Evolutionary conservation across 2,329 filamentous ascomycete genomes (phyloP).

Genomic region (Nemania sp.): DNA sequence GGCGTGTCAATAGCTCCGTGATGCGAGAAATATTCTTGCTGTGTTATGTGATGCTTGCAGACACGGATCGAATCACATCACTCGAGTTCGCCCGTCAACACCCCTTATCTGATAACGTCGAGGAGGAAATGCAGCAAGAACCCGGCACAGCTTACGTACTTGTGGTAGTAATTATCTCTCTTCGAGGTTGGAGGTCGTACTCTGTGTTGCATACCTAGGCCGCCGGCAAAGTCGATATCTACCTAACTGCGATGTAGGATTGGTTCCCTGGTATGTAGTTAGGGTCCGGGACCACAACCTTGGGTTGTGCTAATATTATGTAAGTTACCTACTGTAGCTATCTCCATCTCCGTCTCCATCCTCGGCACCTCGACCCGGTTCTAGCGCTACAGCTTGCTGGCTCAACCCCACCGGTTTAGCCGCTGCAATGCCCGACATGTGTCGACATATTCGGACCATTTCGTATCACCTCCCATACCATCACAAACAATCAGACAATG

Average conservation of each 20-base stretch:
- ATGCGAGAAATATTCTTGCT: not conserved
- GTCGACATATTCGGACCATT: not conserved
- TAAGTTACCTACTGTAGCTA: not conserved
- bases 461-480: not conserved
- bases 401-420: not conserved
- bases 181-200: not conserved
- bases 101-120: not conserved
- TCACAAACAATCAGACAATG: not conserved
- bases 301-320: constrained; percentile 3
- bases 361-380: constrained; percentile 3
- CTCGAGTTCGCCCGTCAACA: not conserved
- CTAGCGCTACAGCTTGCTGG: constrained; percentile 6
- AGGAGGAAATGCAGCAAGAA: not conserved
- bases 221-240: not conserved
- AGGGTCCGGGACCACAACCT: not conserved
- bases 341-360: not conserved
- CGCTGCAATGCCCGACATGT: not conserved
- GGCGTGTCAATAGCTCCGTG: not conserved
- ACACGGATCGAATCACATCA: not conserved
- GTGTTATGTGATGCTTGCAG: not conserved
- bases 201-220: not conserved
- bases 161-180: not conserved
- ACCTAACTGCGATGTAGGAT: too few species aligned
- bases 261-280: too few species aligned
- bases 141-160: not conserved